Conservation (phyloP, 148 eudicot species). For the Arctostaphylos glauca region DNA sequence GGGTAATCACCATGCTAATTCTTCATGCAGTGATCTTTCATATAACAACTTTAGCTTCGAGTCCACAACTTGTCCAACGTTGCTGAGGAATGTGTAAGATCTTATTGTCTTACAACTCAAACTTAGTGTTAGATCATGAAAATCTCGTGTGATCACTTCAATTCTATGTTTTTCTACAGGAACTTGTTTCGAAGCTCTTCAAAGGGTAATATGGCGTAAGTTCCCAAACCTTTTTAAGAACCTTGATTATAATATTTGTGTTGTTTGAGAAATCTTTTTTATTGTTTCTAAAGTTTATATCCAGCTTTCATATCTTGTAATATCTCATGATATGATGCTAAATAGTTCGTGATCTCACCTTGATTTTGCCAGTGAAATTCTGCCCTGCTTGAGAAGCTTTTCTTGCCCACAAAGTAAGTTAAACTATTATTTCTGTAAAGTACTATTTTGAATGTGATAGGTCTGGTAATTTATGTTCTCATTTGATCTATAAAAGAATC, state of each 20-base stretch:
- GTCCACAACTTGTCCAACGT: conserved; percentile 15
- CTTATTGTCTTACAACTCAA: background rate
- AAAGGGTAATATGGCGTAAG: conserved; percentile 18
- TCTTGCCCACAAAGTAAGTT: conserved; percentile 15
- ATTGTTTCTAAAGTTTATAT: background rate
- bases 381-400: conserved; percentile 18
- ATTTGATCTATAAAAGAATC: background rate
- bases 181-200: conserved; percentile 28
- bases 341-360: background rate
- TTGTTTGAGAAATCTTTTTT: background rate
- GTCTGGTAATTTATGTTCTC: background rate
- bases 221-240: background rate
- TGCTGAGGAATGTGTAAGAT: conserved; percentile 17
- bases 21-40: conserved; percentile 29
- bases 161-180: conserved; percentile 5
- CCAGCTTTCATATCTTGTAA: background rate
- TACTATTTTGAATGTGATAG: background rate
- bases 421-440: background rate
- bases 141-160: background rate
- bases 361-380: conserved; percentile 18
- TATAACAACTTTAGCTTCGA: conserved; percentile 25
- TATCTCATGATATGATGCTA: background rate
- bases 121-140: too few species aligned
- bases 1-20: background rate
- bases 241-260: background rate